Base-by-base conservation (phyloP, 1,139 yeast species). In the Protomyces arabidopsidicola region DNA sequence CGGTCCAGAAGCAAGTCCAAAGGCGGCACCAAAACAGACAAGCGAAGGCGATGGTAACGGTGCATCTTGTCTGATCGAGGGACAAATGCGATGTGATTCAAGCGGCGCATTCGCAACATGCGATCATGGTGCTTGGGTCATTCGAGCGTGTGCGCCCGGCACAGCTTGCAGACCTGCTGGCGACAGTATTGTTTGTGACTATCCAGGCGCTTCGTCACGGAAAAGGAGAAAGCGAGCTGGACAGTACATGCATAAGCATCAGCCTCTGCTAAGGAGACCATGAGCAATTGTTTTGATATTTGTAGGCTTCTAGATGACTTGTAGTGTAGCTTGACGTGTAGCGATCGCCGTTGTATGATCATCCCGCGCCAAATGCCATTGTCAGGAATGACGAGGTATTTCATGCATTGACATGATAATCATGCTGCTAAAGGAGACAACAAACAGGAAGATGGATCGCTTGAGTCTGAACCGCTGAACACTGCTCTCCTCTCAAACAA, bases 151-250 rank as follows among this genome's bases (percentile, higher is more conserved):
- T 38, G 56, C 56, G 14, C 45, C 39, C 12, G 56, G 56, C 6
- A 53, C 56, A n/a, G 20, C 10, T 6, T 53, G 56, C 45, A 14
- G 16, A 9, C 27, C 42, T 4, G n/a, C 9, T 10, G 56, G 56
- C 4, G 56, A 38, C 6, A 36, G 45, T 20, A 53, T 53, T 51
- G 16, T 79, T 82, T 67, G 75, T 80, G 71, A 75, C 81, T 71
- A 20, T 31, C 2, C 20, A 35, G 14, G 42, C 10, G 16, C 16
- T 3, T 4, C 42, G 14, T 14, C 16, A 12, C 3, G 16, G 4
- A 36, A 36, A 4, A 12, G 42, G 16, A 12, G 42, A n/a, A 22
- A 36, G 42, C 42, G 42, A 14, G 42, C 42, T 36, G 42, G 42
- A 36, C 42, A 36, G 16, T n/a, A 12, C 4, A 36, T 14, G 16